Conservation (phyloP, 495 filamentous ascomycete genomes). For the Tuber magnatum region DNA sequence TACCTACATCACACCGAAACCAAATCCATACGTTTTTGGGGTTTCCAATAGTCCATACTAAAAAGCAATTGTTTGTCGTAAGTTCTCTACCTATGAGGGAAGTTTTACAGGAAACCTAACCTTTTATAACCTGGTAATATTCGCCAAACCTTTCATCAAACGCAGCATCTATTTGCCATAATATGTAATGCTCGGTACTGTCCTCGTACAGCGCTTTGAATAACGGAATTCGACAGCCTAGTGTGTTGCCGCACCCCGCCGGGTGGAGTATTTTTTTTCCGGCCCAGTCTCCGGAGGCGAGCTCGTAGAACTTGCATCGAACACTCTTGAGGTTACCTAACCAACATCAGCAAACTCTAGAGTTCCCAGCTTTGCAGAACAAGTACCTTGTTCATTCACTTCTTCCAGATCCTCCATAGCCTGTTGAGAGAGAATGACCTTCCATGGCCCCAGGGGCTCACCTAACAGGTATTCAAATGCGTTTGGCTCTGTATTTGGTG, state of each 20-base stretch:
- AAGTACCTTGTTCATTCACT: not conserved
- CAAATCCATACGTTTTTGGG: not conserved
- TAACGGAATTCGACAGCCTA: not conserved
- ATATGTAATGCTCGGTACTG: constrained; percentile 26
- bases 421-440: not conserved
- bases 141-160: constrained; percentile 30
- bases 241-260: not conserved
- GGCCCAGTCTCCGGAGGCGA: not conserved
- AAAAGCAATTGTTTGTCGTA: not conserved
- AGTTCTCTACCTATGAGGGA: not conserved
- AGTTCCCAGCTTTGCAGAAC: not conserved
- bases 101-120: not conserved
- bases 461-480: too few species aligned
- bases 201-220: not conserved
- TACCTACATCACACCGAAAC: not conserved
- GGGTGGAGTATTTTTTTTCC: constrained; percentile 8
- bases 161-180: constrained; percentile 45
- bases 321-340: not conserved
- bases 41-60: not conserved
- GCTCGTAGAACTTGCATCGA: not conserved
- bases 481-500: not conserved
- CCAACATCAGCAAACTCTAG: not conserved
- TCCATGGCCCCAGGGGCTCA: not conserved
- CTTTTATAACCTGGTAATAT: constrained; percentile 21
- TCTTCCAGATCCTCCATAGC: not conserved